Evolutionary conservation across 2,329 filamentous ascomycete species (phyloP).

Genomic region (Botrytis fabae): DNA sequence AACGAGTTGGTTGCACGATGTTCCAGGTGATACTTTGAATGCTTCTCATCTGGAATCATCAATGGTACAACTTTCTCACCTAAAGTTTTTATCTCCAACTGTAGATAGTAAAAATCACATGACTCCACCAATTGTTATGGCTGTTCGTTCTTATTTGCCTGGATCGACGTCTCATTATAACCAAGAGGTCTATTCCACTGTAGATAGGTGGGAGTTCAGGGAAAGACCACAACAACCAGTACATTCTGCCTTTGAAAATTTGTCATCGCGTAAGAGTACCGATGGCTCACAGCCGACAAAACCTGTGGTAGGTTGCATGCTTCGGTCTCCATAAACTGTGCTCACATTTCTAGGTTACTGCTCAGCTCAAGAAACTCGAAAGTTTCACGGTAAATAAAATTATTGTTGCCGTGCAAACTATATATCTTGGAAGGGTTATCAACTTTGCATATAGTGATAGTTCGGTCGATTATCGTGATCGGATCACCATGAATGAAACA

Average conservation of each 20-base stretch:
- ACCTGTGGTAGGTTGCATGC: constrained; percentile 35
- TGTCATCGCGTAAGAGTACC: constrained; percentile 62
- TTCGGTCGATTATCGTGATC: constrained; percentile 76
- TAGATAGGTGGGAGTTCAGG: constrained; percentile 79
- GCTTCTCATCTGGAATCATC: constrained; percentile 50
- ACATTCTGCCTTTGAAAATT: constrained; percentile 75
- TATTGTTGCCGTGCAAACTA: constrained; percentile 65
- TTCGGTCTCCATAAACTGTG: constrained; percentile 17
- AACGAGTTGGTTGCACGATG: constrained; percentile 51
- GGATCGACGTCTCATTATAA: constrained; percentile 56
- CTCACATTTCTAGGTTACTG: constrained; percentile 43
- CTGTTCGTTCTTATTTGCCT: constrained; percentile 66
- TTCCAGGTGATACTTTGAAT: constrained; percentile 34
- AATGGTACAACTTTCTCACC: constrained; percentile 67
- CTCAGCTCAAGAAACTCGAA: constrained; percentile 61
- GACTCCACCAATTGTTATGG: constrained; percentile 63
- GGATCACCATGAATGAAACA: constrained; percentile 69
- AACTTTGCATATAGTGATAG: constrained; percentile 78
- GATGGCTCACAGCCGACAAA: constrained; percentile 21
- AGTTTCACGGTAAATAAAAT: constrained; percentile 70
- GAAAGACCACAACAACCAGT: constrained; percentile 61
- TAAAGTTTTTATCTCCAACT: constrained; percentile 66
- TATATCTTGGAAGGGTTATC: constrained; percentile 70
- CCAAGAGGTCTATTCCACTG: constrained; percentile 68
- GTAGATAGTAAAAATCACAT: constrained; percentile 50